phyloP scores from a whole-genome alignment of 305 asterid species.

The Fraxinus latifolia region DNA sequence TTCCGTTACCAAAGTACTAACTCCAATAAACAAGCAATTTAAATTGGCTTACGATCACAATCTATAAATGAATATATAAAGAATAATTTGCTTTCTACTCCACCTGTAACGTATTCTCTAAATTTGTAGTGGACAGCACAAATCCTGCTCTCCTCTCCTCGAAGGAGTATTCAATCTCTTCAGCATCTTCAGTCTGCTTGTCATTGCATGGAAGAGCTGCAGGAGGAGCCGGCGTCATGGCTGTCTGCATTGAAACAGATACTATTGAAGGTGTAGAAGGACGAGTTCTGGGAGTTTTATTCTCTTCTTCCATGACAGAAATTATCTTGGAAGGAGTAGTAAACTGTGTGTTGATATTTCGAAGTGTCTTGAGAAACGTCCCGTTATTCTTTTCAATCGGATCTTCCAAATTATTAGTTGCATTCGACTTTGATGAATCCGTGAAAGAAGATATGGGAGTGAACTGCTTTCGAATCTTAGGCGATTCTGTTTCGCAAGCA shows the following conservation, averaged over 20 bases:
- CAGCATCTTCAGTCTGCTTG: conserved; percentile 31
- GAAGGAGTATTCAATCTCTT: conserved; percentile 72
- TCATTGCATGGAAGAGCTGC: not conserved
- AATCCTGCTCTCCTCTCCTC: conserved; percentile 84
- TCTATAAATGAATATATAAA: conserved; percentile 23
- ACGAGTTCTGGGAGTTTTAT: conserved; percentile 52
- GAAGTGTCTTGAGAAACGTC: conserved; percentile 49
- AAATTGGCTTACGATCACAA: conserved; percentile 35
- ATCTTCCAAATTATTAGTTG: conserved; percentile 46
- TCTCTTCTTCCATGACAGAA: conserved; percentile 48
- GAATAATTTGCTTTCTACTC: conserved; percentile 9
- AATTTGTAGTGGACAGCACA: conserved; percentile 43
- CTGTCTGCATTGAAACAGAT: conserved; percentile 64
- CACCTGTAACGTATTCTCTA: conserved; percentile 30
- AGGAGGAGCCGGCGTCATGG: not conserved
- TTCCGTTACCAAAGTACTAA: not conserved
- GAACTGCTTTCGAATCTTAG: conserved; percentile 38
- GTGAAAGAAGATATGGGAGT: conserved; percentile 42
- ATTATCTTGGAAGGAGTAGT: conserved; percentile 62
- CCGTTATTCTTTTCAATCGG: conserved; percentile 49
- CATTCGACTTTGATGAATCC: conserved; percentile 39
- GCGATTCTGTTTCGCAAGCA: conserved; percentile 29
- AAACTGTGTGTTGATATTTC: conserved; percentile 41
- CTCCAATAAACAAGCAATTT: conserved; percentile 28
- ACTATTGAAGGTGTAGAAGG: conserved; percentile 68